Evolutionary conservation across 805 yeast genomes (phyloP), one percentile per base, ranked within the genome.

Genomic region (Candida suzukii): DNA sequence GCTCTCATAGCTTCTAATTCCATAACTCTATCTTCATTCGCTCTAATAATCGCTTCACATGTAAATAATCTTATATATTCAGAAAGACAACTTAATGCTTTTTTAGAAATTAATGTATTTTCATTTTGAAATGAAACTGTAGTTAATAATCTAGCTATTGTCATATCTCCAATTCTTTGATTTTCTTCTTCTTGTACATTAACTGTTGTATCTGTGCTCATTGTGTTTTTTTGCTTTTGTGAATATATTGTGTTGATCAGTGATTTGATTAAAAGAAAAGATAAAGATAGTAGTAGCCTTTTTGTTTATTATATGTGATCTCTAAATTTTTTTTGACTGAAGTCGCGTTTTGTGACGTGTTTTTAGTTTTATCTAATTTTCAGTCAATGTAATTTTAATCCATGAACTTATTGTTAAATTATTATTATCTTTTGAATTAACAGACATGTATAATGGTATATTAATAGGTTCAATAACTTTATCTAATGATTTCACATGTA

Each of bases 41-140:
- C 70, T 43, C 86, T 52, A 7, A 71, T 51, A 2, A 78, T 66
- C 0, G 84, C 84, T 53, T 79, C 86, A 36, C 68, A 67, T 14
- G 80, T 68, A 50, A 79, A 79, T 52, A 78, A 61, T 32, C 70
- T 58, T 17, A 77, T 64, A 52, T 79, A 79, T 49, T 77, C 81
- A 1, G 78, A 56, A 2, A 76, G 67, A 14, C 76, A 55, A 34
- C 70, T 70, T 12, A 79, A 53, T 0, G 83, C 66, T 25, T 68
- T 70, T 25, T 66, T 59, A 0, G 79, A 64, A 34, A 78, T 71
- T 18, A 71, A 59, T 0, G 81, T 74, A 22, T 48, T 43, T 24
- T 67, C 60, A 1, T 58, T 56, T 34, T 68, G 61, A 52, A 77
- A 78, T 3, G 78, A 66, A 3, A 69, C 66, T 4, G 72, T 74